These are phyloP conservation scores for Pythium vanterpoolii DNA, from an alignment of 352 stramenopile genomes.

Conservation along the genomic window DNA sequence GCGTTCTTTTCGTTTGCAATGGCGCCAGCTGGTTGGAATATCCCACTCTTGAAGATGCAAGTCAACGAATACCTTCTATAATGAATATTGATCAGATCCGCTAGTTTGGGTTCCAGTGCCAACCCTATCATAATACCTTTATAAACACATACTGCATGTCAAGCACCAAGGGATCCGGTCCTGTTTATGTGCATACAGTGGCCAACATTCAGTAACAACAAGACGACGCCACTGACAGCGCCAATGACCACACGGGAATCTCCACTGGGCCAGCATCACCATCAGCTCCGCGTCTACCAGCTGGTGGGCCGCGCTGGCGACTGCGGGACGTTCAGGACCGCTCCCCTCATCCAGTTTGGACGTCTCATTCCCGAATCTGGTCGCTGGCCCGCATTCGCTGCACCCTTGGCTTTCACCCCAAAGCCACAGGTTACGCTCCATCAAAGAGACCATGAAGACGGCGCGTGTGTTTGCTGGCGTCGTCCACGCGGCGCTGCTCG, in stretches of 20 bases:
- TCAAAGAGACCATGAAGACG: conserved; percentile 8
- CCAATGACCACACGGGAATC: not conserved
- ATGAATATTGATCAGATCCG: not conserved
- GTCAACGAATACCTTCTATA: conserved; percentile 3
- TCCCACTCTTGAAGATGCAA: conserved; percentile 1
- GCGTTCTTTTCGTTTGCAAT: not conserved
- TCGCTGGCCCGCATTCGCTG: not conserved
- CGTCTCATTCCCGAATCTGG: conserved; percentile 14
- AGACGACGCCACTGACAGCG: not conserved
- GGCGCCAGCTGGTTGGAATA: not conserved
- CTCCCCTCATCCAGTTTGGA: too few relatives aligned
- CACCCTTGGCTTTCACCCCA: not conserved
- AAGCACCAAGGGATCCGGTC: not conserved
- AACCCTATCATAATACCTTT: not conserved
- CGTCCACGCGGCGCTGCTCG: conserved; percentile 5
- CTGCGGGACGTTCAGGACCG: not conserved
- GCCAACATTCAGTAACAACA: conserved; percentile 10
- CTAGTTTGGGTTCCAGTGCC: not conserved
- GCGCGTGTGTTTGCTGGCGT: conserved; percentile 4
- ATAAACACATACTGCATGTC: not conserved
- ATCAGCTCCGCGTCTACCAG: not conserved
- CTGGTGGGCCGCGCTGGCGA: not conserved
- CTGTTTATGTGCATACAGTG: not conserved
- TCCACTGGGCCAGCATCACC: not conserved
- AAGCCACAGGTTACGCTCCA: not conserved